Conservation (phyloP, 768 basidiomycete genomes). For the Suillus luteus region DNA sequence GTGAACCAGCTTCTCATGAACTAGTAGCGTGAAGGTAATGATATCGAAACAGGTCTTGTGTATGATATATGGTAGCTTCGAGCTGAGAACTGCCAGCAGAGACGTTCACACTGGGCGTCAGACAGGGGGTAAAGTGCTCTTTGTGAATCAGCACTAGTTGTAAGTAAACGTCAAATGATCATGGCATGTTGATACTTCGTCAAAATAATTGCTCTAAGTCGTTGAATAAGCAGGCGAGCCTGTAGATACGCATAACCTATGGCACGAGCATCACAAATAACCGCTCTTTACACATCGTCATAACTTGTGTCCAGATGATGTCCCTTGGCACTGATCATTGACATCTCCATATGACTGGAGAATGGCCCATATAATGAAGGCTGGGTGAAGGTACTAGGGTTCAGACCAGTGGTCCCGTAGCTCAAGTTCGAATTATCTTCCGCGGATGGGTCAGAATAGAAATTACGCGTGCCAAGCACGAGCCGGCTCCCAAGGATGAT, state of each 20-base stretch:
- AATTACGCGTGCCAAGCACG: constrained; percentile 12
- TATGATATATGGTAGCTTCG: neutral
- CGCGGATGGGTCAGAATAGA: constrained; percentile 11
- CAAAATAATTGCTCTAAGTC: neutral
- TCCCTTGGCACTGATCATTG: neutral
- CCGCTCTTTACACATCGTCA: neutral
- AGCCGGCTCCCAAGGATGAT: constrained; percentile 13
- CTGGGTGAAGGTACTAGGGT: neutral
- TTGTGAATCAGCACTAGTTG: neutral
- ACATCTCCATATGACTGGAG: neutral
- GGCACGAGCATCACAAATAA: neutral
- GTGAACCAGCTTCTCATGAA: neutral
- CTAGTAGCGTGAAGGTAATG: neutral
- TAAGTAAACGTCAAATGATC: neutral
- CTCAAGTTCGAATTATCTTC: neutral
- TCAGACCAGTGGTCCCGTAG: neutral
- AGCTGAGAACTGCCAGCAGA: neutral
- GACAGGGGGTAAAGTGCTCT: neutral
- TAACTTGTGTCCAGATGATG: neutral
- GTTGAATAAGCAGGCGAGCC: neutral
- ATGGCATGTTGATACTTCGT: neutral
- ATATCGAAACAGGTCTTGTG: neutral
- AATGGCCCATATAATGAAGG: neutral
- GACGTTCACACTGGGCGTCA: neutral
- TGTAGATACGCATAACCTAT: neutral